Evolutionary conservation across 2,329 filamentous ascomycete species (phyloP).

Genomic region (Ilyonectria sp.): DNA sequence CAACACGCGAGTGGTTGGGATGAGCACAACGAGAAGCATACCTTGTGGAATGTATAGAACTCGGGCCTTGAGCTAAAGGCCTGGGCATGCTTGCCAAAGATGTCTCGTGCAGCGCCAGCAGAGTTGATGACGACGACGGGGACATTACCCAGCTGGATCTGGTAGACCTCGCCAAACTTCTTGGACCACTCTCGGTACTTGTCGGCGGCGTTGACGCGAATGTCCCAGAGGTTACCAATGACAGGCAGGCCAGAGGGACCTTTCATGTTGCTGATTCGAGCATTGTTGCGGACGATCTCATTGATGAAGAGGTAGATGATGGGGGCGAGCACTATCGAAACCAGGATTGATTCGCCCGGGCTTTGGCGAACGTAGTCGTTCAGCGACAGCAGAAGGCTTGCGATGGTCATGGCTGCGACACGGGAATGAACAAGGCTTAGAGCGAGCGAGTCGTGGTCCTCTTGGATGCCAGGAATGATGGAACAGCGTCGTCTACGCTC

Average conservation of each 20-base stretch:
- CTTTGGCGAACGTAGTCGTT: conserved; percentile 41
- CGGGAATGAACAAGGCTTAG: background rate
- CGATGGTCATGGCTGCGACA: conserved; percentile 46
- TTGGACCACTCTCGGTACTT: conserved; percentile 70
- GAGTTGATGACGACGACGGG: conserved; percentile 71
- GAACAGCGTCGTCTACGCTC: background rate
- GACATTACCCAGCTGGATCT: conserved; percentile 71
- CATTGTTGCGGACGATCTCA: conserved; percentile 62
- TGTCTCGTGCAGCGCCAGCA: conserved; percentile 63
- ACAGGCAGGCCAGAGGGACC: conserved; percentile 67
- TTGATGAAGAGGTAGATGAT: conserved; percentile 64
- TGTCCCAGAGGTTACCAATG: conserved; percentile 70
- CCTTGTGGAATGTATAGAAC: conserved; percentile 74
- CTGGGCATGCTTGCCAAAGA: conserved; percentile 68
- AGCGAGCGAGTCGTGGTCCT: background rate
- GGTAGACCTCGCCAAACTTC: conserved; percentile 65
- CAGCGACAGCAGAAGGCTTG: conserved; percentile 40
- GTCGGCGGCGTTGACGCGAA: conserved; percentile 68
- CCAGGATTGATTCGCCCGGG: conserved; percentile 39
- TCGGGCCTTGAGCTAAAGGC: conserved; percentile 69
- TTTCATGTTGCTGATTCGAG: conserved; percentile 61
- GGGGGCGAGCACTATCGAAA: conserved; percentile 49
- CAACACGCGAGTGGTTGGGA: background rate
- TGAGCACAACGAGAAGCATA: conserved; percentile 36
- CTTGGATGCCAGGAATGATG: conserved; percentile 1